Percentiles rank a stretch among this genome's conserved stretches.
Conservation (phyloP, 2,329 filamentous ascomycete species). For the Apiospora saccharicola region DNA sequence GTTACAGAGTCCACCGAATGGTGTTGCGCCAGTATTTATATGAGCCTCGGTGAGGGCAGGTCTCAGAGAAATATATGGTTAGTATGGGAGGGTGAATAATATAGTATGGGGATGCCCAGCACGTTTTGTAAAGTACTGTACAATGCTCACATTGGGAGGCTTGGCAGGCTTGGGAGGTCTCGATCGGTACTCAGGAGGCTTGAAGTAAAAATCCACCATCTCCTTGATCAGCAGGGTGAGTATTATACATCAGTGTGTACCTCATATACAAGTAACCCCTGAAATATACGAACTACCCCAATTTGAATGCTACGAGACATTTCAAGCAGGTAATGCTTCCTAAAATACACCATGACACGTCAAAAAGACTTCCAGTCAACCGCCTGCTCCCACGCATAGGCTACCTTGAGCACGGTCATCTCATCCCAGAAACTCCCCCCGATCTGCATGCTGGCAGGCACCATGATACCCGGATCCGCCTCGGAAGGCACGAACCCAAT, state of each 20-base stretch:
- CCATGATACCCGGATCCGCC: conserved; percentile 36
- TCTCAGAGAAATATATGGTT: background rate
- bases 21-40: background rate
- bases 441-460: conserved; percentile 40
- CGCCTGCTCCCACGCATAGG: conserved; percentile 39
- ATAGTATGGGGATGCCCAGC: background rate
- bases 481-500: conserved; percentile 39
- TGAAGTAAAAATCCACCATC: background rate
- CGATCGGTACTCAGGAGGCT: background rate
- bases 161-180: no score
- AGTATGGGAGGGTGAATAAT: background rate
- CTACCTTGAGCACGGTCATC: conserved; percentile 37
- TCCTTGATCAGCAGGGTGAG: background rate
- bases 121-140: background rate
- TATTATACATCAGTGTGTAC: no score
- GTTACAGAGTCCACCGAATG: background rate
- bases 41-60: background rate
- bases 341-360: background rate
- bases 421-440: conserved; percentile 40
- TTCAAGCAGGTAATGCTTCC: background rate
- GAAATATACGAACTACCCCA: background rate
- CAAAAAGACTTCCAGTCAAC: conserved; percentile 37
- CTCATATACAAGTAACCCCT: no score
- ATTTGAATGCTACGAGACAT: background rate
- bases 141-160: no score